These are phyloP conservation scores for Alternaria rosae DNA, from an alignment of 2,329 filamentous ascomycete species.

Conservation along the genomic window DNA sequence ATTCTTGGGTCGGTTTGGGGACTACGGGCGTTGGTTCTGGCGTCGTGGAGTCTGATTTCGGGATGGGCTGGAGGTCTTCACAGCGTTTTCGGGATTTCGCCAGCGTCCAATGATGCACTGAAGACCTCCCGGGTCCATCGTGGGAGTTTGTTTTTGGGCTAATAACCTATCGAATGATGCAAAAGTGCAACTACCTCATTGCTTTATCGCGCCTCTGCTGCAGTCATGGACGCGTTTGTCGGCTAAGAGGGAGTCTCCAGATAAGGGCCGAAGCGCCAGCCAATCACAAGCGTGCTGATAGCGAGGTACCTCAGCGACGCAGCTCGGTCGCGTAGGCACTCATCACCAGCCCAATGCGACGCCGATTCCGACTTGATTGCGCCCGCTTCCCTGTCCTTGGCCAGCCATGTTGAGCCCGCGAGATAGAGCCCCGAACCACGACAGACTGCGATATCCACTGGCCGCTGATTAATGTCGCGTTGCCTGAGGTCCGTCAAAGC, in stretches of 20 bases:
- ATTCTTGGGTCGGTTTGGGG: background rate
- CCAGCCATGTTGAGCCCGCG: slow-evolving; percentile 27
- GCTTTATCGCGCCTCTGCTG: background rate
- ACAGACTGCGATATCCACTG: slow-evolving; percentile 15
- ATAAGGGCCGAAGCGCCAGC: slow-evolving; percentile 15
- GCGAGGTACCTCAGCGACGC: background rate
- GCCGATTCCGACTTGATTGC: slow-evolving; percentile 12
- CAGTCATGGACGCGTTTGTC: slow-evolving; percentile 7
- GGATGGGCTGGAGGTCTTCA: background rate
- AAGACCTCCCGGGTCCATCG: background rate
- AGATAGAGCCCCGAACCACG: slow-evolving; percentile 18
- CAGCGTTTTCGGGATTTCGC: background rate
- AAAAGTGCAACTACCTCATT: background rate
- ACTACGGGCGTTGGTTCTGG: background rate
- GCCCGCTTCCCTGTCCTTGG: slow-evolving; percentile 13
- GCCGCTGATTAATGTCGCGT: slow-evolving; percentile 35
- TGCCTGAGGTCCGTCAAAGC: slow-evolving; percentile 21
- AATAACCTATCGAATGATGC: background rate
- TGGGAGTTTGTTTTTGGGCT: background rate
- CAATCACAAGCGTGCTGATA: slow-evolving; percentile 14
- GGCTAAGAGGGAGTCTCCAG: background rate
- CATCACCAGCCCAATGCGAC: slow-evolving; percentile 19
- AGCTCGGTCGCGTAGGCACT: slow-evolving; percentile 2
- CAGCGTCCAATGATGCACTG: background rate
- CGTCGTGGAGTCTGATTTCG: background rate